phyloP scores from a whole-genome alignment of 805 yeast genomes.

The Vanderwaltozyma polyspora region DNA sequence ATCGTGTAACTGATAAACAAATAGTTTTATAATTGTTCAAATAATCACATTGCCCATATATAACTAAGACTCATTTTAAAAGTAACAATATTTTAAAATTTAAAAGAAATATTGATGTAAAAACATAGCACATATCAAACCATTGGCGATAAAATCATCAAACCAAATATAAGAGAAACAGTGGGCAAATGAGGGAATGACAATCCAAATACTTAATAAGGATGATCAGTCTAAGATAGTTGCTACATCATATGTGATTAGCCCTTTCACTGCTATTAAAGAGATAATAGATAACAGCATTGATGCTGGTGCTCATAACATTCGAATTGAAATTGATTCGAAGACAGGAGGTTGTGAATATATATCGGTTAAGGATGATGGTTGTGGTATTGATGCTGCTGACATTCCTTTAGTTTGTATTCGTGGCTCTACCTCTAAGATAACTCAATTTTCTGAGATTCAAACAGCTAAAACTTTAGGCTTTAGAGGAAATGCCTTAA shows the following conservation, averaged over 20 bases:
- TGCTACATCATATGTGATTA: slow-evolving; percentile 25
- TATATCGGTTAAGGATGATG: slow-evolving; percentile 31
- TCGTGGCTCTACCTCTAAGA: slow-evolving; percentile 35
- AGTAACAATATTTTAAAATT: too few relatives aligned
- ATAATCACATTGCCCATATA: too few relatives aligned
- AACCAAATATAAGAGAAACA: too few relatives aligned
- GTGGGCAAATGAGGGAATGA: slow-evolving; percentile 14
- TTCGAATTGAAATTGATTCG: slow-evolving; percentile 30
- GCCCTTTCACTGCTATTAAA: slow-evolving; percentile 29
- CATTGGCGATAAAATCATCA: too few relatives aligned
- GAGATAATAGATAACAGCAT: slow-evolving; percentile 34
- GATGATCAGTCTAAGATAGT: slow-evolving; percentile 10
- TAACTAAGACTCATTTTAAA: too few relatives aligned
- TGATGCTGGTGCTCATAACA: slow-evolving; percentile 27
- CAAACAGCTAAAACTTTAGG: slow-evolving; percentile 29
- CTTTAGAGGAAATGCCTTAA: slow-evolving; percentile 41
- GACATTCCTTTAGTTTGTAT: slow-evolving; percentile 30
- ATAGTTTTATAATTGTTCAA: too few relatives aligned
- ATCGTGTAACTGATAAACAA: too few relatives aligned
- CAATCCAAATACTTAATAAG: background rate
- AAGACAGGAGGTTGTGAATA: slow-evolving; percentile 29
- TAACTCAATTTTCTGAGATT: slow-evolving; percentile 24
- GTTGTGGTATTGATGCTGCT: slow-evolving; percentile 26
- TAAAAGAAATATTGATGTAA: too few relatives aligned
- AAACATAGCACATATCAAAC: too few relatives aligned